Evolutionary conservation across 805 yeast species (phyloP).

Genomic region (Suhomyces emberorum): DNA sequence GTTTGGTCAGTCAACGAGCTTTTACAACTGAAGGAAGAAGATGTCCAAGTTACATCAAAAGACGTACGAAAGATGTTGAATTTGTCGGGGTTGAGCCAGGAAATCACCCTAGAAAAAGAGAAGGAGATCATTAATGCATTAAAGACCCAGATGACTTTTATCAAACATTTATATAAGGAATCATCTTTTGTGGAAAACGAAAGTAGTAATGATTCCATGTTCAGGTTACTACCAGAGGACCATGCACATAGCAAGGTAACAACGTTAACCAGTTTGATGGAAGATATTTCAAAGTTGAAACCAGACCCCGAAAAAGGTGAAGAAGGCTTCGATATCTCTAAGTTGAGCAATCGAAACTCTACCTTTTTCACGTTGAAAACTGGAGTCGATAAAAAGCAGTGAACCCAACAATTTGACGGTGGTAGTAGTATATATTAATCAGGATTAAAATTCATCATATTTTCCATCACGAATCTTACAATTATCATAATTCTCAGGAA

Average conservation of each 20-base stretch:
- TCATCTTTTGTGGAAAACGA: slow-evolving; percentile 10
- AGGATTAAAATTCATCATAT: too few relatives aligned
- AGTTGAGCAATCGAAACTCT: slow-evolving; percentile 2
- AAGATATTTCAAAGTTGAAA: slow-evolving; percentile 5
- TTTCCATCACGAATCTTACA: too few relatives aligned
- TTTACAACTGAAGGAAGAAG: slow-evolving; percentile 1
- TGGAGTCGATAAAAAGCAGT: too few relatives aligned
- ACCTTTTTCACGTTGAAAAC: slow-evolving; percentile 4
- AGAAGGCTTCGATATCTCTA: slow-evolving; percentile 5
- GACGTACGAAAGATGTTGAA: slow-evolving; percentile 34
- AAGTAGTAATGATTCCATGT: slow-evolving; percentile 20
- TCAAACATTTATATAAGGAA: slow-evolving; percentile 40
- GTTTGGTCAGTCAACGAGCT: slow-evolving; percentile 14
- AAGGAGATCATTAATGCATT: slow-evolving; percentile 30
- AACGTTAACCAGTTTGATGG: slow-evolving; percentile 16
- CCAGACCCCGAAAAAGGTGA: slow-evolving; percentile 12
- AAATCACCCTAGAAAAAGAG: slow-evolving; percentile 23
- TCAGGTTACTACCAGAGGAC: slow-evolving; percentile 35
- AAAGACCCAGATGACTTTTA: slow-evolving; percentile 48
- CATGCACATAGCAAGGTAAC: slow-evolving; percentile 23
- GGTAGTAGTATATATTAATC: too few relatives aligned
- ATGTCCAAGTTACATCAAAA: slow-evolving; percentile 10
- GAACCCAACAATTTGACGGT: too few relatives aligned
- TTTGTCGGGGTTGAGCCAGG: slow-evolving; percentile 47
- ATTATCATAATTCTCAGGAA: too few relatives aligned